phyloP scores from a whole-genome alignment of 345 rosid genomes.

The Hibiscus tridactylites region DNA sequence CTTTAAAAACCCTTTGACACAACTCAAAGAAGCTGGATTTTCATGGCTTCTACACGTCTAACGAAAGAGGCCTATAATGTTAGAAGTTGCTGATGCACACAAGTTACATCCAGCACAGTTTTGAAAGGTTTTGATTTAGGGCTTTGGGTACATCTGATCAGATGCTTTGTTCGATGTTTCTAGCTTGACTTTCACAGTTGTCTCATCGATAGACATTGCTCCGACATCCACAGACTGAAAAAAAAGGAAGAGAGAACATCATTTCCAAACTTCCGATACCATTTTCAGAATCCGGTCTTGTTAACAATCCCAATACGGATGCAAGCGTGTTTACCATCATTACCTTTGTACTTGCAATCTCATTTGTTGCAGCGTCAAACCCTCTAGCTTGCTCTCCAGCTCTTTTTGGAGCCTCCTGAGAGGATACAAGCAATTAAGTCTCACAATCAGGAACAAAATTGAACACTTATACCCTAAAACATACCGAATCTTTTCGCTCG shows the following conservation, averaged over 20 bases:
- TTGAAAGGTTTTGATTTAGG: conserved; percentile 12
- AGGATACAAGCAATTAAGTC: neutral
- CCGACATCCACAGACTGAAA: conserved; percentile 44
- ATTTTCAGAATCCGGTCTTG: neutral
- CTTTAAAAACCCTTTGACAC: no score
- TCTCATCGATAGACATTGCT: conserved; percentile 57
- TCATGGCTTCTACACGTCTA: neutral
- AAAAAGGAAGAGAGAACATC: neutral
- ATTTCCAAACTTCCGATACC: neutral
- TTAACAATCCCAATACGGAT: neutral
- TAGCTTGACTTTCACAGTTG: conserved; percentile 54
- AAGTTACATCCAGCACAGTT: neutral
- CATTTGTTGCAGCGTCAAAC: conserved; percentile 40
- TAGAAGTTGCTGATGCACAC: neutral
- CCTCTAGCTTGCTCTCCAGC: conserved; percentile 44
- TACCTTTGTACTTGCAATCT: conserved; percentile 50
- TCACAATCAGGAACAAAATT: neutral
- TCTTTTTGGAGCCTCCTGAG: conserved; percentile 55
- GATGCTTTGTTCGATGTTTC: conserved; percentile 46
- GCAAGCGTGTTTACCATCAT: neutral
- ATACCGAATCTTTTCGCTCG: conserved; percentile 9
- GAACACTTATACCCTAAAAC: neutral
- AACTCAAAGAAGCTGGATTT: neutral
- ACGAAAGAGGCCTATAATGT: neutral
- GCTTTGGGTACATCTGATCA: conserved; percentile 46